These are phyloP conservation scores for Erodium chrysanthum DNA, from an alignment of 441 rosid species.

Conservation along the genomic window DNA sequence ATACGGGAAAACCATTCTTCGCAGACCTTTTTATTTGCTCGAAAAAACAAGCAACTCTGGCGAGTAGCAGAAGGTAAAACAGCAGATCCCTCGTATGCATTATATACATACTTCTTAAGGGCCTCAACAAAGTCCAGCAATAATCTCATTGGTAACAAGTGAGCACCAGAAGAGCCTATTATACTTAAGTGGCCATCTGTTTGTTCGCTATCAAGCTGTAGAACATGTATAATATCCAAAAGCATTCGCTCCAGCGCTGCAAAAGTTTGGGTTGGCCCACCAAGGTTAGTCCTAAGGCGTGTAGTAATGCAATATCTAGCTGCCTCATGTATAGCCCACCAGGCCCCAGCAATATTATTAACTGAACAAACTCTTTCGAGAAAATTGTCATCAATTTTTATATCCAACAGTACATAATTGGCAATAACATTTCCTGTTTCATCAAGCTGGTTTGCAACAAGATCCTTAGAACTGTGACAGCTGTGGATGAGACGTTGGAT, in stretches of 20 bases:
- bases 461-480: conserved; percentile 49
- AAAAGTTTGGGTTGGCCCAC: conserved; percentile 98
- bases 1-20: conserved; percentile 99
- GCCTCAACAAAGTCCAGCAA: conserved; percentile 93
- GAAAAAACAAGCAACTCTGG: conserved; percentile 78
- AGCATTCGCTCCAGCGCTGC: conserved; percentile 98
- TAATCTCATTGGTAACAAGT: conserved; percentile 89
- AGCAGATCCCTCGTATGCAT: conserved; percentile 92
- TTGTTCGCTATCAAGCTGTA: conserved; percentile 75
- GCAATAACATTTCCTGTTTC: conserved; percentile 38
- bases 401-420: conserved; percentile 43
- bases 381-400: conserved; percentile 54
- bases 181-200: conserved; percentile 70
- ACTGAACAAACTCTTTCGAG: conserved; percentile 69
- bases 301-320: conserved; percentile 81
- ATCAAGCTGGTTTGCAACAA: conserved; percentile 43
- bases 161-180: conserved; percentile 87
- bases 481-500: conserved; percentile 61
- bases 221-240: conserved; percentile 74
- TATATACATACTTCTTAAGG: conserved; percentile 84
- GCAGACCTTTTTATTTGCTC: conserved; percentile 92
- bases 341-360: conserved; percentile 80
- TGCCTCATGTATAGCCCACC: conserved; percentile 99
- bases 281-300: conserved; percentile 94
- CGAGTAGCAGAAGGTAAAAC: conserved; percentile 62